These are phyloP conservation scores for Ophiocordyceps camponoti-floridani DNA, from an alignment of 2,329 filamentous ascomycete species.

Conservation along the genomic window DNA sequence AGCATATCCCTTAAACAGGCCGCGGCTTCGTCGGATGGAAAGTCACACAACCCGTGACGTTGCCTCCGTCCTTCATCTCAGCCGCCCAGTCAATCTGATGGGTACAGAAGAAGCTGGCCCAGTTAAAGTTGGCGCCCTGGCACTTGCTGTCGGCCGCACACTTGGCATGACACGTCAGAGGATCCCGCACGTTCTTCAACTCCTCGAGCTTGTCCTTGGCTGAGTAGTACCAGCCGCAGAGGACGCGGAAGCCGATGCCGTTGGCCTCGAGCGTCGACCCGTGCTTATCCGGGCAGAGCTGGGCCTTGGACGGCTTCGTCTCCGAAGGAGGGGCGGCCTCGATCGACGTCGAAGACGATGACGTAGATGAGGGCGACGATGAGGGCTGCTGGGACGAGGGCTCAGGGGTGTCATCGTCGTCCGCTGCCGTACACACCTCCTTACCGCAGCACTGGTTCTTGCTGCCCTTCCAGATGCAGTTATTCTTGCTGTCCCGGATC, in stretches of 20 bases:
- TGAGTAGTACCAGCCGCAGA: neutral
- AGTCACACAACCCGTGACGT: neutral
- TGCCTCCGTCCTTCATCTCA: neutral
- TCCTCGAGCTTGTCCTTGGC: neutral
- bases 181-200: neutral
- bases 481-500: constrained; percentile 4
- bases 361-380: neutral
- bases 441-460: constrained; percentile 4
- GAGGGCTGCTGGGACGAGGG: neutral
- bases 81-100: neutral
- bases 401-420: neutral
- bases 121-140: neutral
- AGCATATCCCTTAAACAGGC: neutral
- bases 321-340: neutral
- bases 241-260: neutral
- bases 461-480: constrained; percentile 5
- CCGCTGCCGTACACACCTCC: neutral
- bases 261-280: neutral
- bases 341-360: neutral
- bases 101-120: neutral
- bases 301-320: neutral
- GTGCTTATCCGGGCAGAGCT: neutral
- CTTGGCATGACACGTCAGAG: neutral
- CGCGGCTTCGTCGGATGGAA: neutral
- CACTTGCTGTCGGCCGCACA: neutral